Base-by-base conservation (phyloP, 192 early-diverging fungal species). In the Umbelopsis ramanniana region DNA sequence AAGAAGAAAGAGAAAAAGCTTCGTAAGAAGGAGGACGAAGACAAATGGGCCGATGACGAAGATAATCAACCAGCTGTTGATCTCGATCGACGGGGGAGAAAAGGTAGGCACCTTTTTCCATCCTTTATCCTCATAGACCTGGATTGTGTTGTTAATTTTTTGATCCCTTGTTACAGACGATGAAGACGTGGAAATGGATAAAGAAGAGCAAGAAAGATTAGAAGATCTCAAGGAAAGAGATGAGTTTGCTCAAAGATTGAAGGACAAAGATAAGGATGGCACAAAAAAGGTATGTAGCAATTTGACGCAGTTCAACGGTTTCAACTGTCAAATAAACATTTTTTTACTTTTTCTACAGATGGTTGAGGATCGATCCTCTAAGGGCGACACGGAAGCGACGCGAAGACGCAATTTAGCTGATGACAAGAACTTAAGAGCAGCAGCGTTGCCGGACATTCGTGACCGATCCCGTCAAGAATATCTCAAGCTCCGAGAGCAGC, bases 391-490 rank as follows among this genome's bases (percentile, higher is more conserved):
- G 1, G 93, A 95, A 73, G 81, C 89, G 9, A 74, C 82, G 29
- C 81, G 81, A 60, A 87, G 95, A 5, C 83, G 91, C n/a, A 86
- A 90, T 70, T 79, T 97, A n/a, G 95, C 95, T 7, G 92, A 95
- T 66, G 90, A 97, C 72, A 84, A 75, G 14, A 86, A 89, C n/a
- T 85, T 88, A 1, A 86, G 95, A 24, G 81, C 79, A 23, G 79
- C 85, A 46, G 92, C 88, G 15, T 75, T 97, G 21, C 87, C 93
- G 0, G 87, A 90, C 37, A 83, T 98, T n/a, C 93, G 97, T 60
- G 89, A 92, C 24, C 78, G 92, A 17, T 93, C 97, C 11, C 91
- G 96, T 50, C 93, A 96, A 68, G 90, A 95, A 77, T 99, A 99
- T 67, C 81, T 99, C 10, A 89, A 89, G 53, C 90, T 91, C 78